Evolutionary conservation across 805 yeast species (phyloP).

Genomic region (Candida caryicola): DNA sequence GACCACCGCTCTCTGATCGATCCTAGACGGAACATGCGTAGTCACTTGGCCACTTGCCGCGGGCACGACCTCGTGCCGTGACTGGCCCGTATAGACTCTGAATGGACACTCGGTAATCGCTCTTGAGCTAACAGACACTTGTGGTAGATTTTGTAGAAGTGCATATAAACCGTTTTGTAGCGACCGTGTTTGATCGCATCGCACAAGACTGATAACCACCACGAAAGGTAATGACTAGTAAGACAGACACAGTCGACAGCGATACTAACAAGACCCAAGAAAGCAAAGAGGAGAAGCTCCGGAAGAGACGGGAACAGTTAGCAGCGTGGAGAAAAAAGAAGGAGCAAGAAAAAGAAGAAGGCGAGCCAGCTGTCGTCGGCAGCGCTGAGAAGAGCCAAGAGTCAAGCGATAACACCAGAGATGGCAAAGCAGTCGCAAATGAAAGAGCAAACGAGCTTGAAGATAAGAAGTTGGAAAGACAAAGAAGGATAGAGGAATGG

Average conservation of each 20-base stretch:
- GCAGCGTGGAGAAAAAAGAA: slow-evolving; percentile 62
- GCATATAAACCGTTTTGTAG: too few relatives aligned
- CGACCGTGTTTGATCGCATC: neutral
- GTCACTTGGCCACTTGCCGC: too few relatives aligned
- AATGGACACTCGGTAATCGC: too few relatives aligned
- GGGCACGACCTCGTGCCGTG: too few relatives aligned
- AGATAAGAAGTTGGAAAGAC: slow-evolving; percentile 26
- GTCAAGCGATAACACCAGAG: slow-evolving; percentile 8
- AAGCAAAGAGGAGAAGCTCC: slow-evolving; percentile 31
- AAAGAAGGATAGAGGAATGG: slow-evolving; percentile 50
- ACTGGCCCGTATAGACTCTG: too few relatives aligned
- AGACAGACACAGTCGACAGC: neutral
- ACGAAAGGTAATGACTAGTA: neutral
- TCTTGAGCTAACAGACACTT: too few relatives aligned
- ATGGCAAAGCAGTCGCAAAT: neutral
- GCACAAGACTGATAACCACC: neutral
- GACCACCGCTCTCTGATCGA: slow-evolving; percentile 86
- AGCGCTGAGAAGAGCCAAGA: slow-evolving; percentile 8
- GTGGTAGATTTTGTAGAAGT: too few relatives aligned
- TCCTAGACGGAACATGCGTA: too few relatives aligned
- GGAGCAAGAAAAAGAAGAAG: slow-evolving; percentile 25
- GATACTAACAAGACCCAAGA: slow-evolving; percentile 14
- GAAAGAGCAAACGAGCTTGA: too few relatives aligned
- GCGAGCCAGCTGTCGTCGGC: slow-evolving; percentile 4
- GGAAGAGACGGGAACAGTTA: slow-evolving; percentile 49